Conservation (phyloP, 2,329 filamentous ascomycete genomes). For the Fusarium camptoceras region DNA sequence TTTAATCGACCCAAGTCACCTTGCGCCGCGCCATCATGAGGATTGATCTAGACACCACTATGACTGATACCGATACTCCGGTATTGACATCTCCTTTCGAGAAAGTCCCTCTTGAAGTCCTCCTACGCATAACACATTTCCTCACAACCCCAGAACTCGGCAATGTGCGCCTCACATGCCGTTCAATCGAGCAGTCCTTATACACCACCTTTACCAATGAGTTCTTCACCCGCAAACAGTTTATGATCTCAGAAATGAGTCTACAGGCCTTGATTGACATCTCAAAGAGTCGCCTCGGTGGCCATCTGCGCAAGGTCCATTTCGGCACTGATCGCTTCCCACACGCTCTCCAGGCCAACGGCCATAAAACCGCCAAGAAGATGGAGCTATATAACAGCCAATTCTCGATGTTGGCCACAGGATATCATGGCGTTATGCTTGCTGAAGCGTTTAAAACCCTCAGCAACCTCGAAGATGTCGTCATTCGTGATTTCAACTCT, state of each 20-base stretch:
- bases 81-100: slow-evolving; percentile 40
- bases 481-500: slow-evolving; percentile 70
- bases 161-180: slow-evolving; percentile 66
- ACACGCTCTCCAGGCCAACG: background rate
- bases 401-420: slow-evolving; percentile 54
- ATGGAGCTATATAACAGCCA: slow-evolving; percentile 39
- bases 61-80: slow-evolving; percentile 15
- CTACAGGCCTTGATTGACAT: slow-evolving; percentile 66
- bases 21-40: slow-evolving; percentile 20
- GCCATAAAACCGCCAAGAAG: slow-evolving; percentile 26
- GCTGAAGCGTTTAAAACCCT: slow-evolving; percentile 67
- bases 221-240: slow-evolving; percentile 75
- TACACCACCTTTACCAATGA: slow-evolving; percentile 68
- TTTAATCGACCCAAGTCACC: background rate
- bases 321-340: slow-evolving; percentile 47
- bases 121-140: slow-evolving; percentile 64
- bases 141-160: slow-evolving; percentile 68
- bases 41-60: slow-evolving; percentile 27
- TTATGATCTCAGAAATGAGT: slow-evolving; percentile 70
- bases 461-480: slow-evolving; percentile 65
- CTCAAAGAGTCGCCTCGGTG: slow-evolving; percentile 58
- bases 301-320: slow-evolving; percentile 54
- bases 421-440: slow-evolving; percentile 65
- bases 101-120: slow-evolving; percentile 68
- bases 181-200: slow-evolving; percentile 63